Conservation (phyloP, 305 asterid species). For the Plantago coronopus region DNA sequence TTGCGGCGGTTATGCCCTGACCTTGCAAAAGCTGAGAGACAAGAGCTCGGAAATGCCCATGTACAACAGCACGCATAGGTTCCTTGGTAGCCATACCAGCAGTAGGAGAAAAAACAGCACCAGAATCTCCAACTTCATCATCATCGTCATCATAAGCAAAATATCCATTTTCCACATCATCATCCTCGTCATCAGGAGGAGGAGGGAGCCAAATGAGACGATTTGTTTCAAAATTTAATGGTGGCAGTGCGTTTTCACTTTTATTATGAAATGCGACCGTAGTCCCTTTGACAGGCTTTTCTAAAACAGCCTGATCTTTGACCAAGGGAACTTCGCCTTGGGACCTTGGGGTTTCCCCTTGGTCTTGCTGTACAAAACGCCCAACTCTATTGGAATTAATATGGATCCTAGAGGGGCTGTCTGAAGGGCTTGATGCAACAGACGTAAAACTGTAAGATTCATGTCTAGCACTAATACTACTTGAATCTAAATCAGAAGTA, state of each 20-base stretch:
- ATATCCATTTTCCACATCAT: slow-evolving; percentile 51
- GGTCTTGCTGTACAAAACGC: slow-evolving; percentile 62
- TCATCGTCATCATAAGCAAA: slow-evolving; percentile 75
- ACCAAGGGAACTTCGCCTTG: slow-evolving; percentile 41
- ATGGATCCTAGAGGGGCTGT: slow-evolving; percentile 74
- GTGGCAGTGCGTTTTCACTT: slow-evolving; percentile 37
- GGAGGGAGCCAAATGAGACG: slow-evolving; percentile 89
- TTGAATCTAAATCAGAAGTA: slow-evolving; percentile 69
- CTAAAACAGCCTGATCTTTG: slow-evolving; percentile 52
- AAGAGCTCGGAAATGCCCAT: slow-evolving; percentile 93
- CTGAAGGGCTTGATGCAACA: slow-evolving; percentile 75
- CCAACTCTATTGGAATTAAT: slow-evolving; percentile 47
- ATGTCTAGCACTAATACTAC: slow-evolving; percentile 69
- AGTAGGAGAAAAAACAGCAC: slow-evolving; percentile 34
- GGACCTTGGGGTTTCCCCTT: slow-evolving; percentile 43
- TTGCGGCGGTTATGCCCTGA: slow-evolving; percentile 41
- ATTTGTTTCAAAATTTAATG: slow-evolving; percentile 68
- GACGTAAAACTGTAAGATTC: slow-evolving; percentile 60
- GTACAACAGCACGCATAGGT: slow-evolving; percentile 50
- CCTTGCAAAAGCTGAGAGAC: slow-evolving; percentile 78
- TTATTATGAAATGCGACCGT: slow-evolving; percentile 38
- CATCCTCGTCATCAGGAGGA: slow-evolving; percentile 52
- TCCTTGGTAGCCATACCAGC: slow-evolving; percentile 45
- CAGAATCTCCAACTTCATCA: slow-evolving; percentile 65
- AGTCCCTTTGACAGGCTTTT: slow-evolving; percentile 48